phyloP scores from a whole-genome alignment of 495 filamentous ascomycete species.

The Aspergillus saccharolyticus region DNA sequence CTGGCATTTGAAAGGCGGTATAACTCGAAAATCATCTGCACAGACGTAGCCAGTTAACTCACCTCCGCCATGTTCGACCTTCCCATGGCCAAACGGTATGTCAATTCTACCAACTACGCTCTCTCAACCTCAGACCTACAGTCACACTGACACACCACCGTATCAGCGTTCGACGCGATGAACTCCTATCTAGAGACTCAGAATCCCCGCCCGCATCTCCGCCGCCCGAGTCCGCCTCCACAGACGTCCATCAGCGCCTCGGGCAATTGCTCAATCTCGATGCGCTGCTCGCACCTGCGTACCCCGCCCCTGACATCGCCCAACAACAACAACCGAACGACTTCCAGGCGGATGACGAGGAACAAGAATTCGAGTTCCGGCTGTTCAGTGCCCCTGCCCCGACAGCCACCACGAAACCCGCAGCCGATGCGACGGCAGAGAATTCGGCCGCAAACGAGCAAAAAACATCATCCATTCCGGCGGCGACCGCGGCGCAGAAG shows the following conservation, averaged over 20 bases:
- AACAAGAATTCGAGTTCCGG: constrained; percentile 47
- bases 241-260: constrained; percentile 37
- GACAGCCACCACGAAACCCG: constrained; percentile 4
- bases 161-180: constrained; percentile 39
- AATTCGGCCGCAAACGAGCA: neutral
- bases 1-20: no score
- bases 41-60: no score
- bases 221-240: constrained; percentile 26
- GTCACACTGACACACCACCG: constrained; percentile 8
- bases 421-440: no score
- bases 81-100: constrained; percentile 40
- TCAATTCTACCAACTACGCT: neutral
- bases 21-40: neutral
- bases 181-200: constrained; percentile 33
- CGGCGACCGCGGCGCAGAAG: constrained; percentile 26
- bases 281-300: constrained; percentile 13
- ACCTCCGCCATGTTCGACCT: constrained; percentile 42
- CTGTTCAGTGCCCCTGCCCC: constrained; percentile 36
- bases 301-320: neutral
- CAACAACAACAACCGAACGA: constrained; percentile 5
- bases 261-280: constrained; percentile 39
- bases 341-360: constrained; percentile 29
- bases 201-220: constrained; percentile 31
- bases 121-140: neutral
- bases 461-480: neutral